Percentiles rank a stretch among this genome's conserved stretches.
Evolutionary conservation across 352 stramenopile genomes (phyloP).

Genomic region (Phytophthora cryptogea): DNA sequence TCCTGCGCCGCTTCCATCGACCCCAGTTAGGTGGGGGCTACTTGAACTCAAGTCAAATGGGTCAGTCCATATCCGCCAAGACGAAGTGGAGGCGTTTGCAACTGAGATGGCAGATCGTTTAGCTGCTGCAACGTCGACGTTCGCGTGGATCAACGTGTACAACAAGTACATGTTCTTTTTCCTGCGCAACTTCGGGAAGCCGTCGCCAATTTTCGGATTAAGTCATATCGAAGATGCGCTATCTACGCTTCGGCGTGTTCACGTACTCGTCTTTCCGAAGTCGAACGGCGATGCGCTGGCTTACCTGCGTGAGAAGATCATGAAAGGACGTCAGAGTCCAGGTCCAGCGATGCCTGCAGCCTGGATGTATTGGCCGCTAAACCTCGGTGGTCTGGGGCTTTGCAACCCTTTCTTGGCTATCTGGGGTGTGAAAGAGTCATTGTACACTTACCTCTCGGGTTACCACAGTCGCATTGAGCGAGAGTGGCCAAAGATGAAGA

Average conservation of each 20-base stretch:
- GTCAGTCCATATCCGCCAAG: conserved; percentile 36
- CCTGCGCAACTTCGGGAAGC: conserved; percentile 49
- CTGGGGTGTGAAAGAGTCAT: conserved; percentile 32
- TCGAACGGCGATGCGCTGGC: conserved; percentile 43
- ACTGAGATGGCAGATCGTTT: conserved; percentile 47
- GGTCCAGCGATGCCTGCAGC: conserved; percentile 30
- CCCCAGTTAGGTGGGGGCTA: conserved; percentile 48
- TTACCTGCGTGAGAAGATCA: conserved; percentile 31
- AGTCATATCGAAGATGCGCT: conserved; percentile 28
- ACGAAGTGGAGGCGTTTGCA: conserved; percentile 42
- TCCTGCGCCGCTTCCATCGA: conserved; percentile 30
- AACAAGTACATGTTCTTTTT: conserved; percentile 71
- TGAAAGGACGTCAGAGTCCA: conserved; percentile 10
- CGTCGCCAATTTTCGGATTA: conserved; percentile 39
- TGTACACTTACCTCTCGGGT: conserved; percentile 31
- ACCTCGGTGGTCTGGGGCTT: conserved; percentile 45
- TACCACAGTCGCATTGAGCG: conserved; percentile 28
- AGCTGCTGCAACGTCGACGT: conserved; percentile 29
- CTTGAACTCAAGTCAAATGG: conserved; percentile 48
- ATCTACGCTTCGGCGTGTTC: conserved; percentile 40
- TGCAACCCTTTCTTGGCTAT: conserved; percentile 50
- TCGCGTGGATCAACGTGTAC: conserved; percentile 56
- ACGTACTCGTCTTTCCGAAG: conserved; percentile 37
- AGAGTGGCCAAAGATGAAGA: conserved; percentile 41
- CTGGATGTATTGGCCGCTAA: conserved; percentile 48